Base-by-base conservation (phyloP, 257 asterid species). In the Anisodus acutangulus region DNA sequence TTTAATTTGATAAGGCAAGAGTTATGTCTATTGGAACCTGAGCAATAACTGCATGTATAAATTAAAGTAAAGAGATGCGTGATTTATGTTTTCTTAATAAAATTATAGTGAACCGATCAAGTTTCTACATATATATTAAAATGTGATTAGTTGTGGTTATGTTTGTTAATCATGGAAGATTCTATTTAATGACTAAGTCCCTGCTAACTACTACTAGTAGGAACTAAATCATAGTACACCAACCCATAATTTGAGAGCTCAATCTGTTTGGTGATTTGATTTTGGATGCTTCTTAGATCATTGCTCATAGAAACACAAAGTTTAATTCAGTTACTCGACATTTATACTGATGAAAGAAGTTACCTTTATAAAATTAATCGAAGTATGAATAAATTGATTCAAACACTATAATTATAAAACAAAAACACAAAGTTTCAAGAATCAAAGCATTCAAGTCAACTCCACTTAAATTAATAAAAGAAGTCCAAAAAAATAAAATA, bases 141-240 rank as follows among this genome's bases (percentile, higher is more conserved):
- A 47, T 47, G n/a, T 47, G 59, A 45, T 45, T 45, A 72, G 19
- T 72, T 19, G 10, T 72, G 41, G 11, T 47, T 74, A 5, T 11
- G 19, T 19, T 72, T 6, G 11, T 72, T 47, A 72, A 19, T 71
- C 41, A 72, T 19, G 2, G 19, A 45, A n/a, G 2, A 72, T 49
- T 2, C 31, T 49, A 72, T 47, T 43, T 74, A 74, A 74, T 11
- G n/a, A 45, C 6, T 72, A 72, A 19, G 10, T 72, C 49, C 41
- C n/a, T 47, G 6, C 80, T 49, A 74, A 47, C 80, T 49, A 12
- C 74, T 67, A 47, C 80, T 47, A 49, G 60, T 74, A 47, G 9
- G 16, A 9, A 72, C 39, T 47, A 72, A 72, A 10, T 45, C 8
- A 45, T 47, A 71, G 35, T 31, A 31, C n/a, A 9, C 15, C 17